These are phyloP conservation scores for Bipolaris sorokiniana DNA, from an alignment of 2,329 filamentous ascomycete species.

Conservation along the genomic window DNA sequence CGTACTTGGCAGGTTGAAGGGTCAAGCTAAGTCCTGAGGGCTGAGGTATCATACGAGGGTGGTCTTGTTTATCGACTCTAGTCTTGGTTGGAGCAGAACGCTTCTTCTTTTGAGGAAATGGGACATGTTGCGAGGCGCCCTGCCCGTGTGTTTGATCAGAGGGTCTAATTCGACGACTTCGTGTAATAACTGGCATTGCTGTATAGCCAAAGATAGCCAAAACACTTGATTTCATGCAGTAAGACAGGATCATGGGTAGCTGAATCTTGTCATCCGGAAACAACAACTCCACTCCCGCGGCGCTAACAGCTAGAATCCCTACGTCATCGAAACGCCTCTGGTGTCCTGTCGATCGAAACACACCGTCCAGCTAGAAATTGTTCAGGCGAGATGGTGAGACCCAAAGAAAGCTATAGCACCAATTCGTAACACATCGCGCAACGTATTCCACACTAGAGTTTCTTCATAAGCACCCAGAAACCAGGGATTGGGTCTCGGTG, in stretches of 20 bases:
- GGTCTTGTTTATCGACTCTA: slow-evolving; percentile 18
- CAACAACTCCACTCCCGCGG: background rate
- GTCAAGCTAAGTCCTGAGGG: slow-evolving; percentile 30
- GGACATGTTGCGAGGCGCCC: background rate
- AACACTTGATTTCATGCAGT: background rate
- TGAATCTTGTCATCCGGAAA: background rate
- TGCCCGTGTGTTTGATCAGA: background rate
- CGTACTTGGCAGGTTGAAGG: slow-evolving; percentile 60
- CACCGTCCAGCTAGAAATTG: background rate
- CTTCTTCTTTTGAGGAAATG: slow-evolving; percentile 3
- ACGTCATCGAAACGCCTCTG: slow-evolving; percentile 1
- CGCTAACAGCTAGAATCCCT: background rate
- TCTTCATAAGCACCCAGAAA: too few relatives aligned
- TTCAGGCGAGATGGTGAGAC: background rate
- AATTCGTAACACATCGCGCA: background rate
- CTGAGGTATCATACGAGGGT: slow-evolving; percentile 18
- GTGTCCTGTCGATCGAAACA: background rate
- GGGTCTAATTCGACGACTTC: slow-evolving; percentile 1
- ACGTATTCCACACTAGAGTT: background rate
- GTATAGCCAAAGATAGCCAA: background rate
- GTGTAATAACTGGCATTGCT: slow-evolving; percentile 3
- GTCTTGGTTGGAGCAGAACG: slow-evolving; percentile 2
- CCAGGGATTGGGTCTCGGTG: too few relatives aligned
- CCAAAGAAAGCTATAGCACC: background rate
- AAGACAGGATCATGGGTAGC: background rate